A percentile compares a stretch with the other conserved stretches of the same genome.
Evolutionary conservation across 805 yeast species (phyloP).

Genomic region (Saccharomycopsis lassenensis): DNA sequence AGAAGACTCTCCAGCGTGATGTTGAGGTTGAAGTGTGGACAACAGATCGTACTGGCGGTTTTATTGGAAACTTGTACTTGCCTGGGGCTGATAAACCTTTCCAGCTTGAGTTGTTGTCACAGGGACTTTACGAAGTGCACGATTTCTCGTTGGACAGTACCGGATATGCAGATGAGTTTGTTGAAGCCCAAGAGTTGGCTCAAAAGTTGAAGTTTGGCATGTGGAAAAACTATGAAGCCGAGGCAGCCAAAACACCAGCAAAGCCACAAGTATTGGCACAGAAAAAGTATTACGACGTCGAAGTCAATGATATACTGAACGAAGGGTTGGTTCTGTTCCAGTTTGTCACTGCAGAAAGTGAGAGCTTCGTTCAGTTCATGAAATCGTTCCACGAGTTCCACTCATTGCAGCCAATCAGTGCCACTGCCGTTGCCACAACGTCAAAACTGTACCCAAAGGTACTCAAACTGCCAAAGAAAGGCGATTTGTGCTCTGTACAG

Average conservation of each 20-base stretch:
- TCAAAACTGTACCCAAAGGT: slow-evolving; percentile 12
- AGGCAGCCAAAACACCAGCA: slow-evolving; percentile 24
- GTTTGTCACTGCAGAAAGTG: slow-evolving; percentile 28
- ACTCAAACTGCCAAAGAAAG: slow-evolving; percentile 34
- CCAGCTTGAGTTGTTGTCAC: slow-evolving; percentile 44
- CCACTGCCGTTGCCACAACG: slow-evolving; percentile 24
- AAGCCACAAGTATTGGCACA: slow-evolving; percentile 19
- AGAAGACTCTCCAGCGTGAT: slow-evolving; percentile 56
- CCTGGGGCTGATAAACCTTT: slow-evolving; percentile 42
- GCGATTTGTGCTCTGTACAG: slow-evolving; percentile 46
- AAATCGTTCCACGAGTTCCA: slow-evolving; percentile 36
- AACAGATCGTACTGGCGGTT: slow-evolving; percentile 70
- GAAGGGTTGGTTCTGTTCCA: slow-evolving; percentile 39
- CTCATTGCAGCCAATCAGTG: slow-evolving; percentile 25
- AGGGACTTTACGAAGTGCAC: slow-evolving; percentile 58
- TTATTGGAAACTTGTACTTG: slow-evolving; percentile 58
- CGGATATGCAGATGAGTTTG: slow-evolving; percentile 41
- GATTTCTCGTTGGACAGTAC: slow-evolving; percentile 53
- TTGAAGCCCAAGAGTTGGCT: slow-evolving; percentile 55
- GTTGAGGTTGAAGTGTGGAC: slow-evolving; percentile 59
- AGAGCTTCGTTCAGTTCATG: slow-evolving; percentile 35
- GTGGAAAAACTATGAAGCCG: slow-evolving; percentile 52
- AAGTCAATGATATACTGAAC: slow-evolving; percentile 37
- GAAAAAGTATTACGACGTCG: slow-evolving; percentile 37
- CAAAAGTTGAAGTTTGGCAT: slow-evolving; percentile 43